Evolutionary conservation across 306 rosid genomes (phyloP), one percentile per base, ranked within the genome.

Genomic region (Hippophae gyantsensis): DNA sequence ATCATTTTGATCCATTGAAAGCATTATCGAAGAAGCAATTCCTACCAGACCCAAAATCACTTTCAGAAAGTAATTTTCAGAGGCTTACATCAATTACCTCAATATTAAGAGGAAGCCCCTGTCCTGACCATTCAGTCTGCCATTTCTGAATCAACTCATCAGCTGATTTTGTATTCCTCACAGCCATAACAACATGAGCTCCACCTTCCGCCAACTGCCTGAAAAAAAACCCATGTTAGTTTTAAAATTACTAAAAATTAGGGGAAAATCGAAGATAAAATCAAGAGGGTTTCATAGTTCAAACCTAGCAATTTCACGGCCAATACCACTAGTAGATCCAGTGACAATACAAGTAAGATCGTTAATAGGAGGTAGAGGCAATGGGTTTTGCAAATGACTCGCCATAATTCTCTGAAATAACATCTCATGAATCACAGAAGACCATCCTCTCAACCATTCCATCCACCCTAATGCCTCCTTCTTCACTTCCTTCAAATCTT

Each of bases 161-260:
- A 42, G 95, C 99, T 10, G 76, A 86, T 57, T 88, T 80, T 9
- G 86, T 72, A 66, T 92, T 92, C 89, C 99, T 92, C 64, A 92
- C 99, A 3, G 99, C 96, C 99, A 92, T 92, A 57, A 92, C 87
- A 65, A 92, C 96, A 77, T 92, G 95, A 11, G 95, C 99, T 56
- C 99, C 99, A 6, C 93, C 61, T 72, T 88, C 85, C 46, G 99
- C 99, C 81, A 92, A 74, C 68, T 92, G 99, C 93, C 99, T 90
- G 78, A 60, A 73, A 56, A 64, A 70, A 69, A 13, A 41, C 38
- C 38, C 38, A 2, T 32, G 5, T 32, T 32, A 2, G 38, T 32
- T 32, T 32, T 4, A 32, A 32, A 3, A 2, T 32, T 32, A 4
- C 38, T 32, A 32, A 11, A 44, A 57, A 6, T 18, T 5, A 59